phyloP scores from a whole-genome alignment of 1,284 basidiomycete genomes.

The Wallemia hederae region DNA sequence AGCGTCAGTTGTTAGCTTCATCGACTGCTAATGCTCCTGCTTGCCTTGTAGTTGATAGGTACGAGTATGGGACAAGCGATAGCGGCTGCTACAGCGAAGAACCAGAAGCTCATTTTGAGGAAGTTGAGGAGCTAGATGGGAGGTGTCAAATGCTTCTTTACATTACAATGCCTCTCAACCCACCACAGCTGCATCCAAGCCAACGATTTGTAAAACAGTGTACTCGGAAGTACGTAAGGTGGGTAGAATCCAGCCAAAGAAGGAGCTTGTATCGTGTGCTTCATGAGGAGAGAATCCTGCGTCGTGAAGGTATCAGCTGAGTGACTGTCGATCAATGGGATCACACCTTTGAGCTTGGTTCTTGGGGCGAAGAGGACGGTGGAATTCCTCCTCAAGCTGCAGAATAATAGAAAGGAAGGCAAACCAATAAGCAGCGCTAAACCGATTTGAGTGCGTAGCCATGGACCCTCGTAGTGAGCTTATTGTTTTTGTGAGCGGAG shows the following conservation, averaged over 20 bases:
- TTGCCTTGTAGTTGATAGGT: slow-evolving; percentile 62
- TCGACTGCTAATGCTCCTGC: slow-evolving; percentile 8
- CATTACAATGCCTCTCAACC: slow-evolving; percentile 11
- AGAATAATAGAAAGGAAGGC: background rate
- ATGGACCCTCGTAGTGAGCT: background rate
- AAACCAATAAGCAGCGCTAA: background rate
- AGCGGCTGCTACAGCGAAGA: slow-evolving; percentile 53
- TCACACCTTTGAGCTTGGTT: slow-evolving; percentile 66
- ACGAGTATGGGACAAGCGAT: slow-evolving; percentile 49
- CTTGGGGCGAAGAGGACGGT: slow-evolving; percentile 61
- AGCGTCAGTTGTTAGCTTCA: slow-evolving; percentile 13
- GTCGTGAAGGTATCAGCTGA: background rate
- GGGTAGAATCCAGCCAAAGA: slow-evolving; percentile 87
- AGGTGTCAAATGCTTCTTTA: background rate
- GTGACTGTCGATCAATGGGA: background rate
- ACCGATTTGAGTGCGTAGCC: background rate
- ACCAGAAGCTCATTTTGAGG: slow-evolving; percentile 74
- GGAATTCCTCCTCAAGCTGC: background rate
- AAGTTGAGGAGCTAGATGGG: slow-evolving; percentile 53
- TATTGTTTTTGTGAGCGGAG: background rate
- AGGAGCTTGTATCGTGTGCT: slow-evolving; percentile 46
- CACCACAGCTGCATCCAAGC: slow-evolving; percentile 77
- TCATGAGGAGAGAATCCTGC: slow-evolving; percentile 66
- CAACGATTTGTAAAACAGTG: slow-evolving; percentile 83
- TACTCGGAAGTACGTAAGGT: slow-evolving; percentile 71